A percentile compares a stretch with the other conserved stretches of the same genome.
Conservation (phyloP, 2,329 filamentous ascomycete genomes). For the Trichophyton schoenleinii region DNA sequence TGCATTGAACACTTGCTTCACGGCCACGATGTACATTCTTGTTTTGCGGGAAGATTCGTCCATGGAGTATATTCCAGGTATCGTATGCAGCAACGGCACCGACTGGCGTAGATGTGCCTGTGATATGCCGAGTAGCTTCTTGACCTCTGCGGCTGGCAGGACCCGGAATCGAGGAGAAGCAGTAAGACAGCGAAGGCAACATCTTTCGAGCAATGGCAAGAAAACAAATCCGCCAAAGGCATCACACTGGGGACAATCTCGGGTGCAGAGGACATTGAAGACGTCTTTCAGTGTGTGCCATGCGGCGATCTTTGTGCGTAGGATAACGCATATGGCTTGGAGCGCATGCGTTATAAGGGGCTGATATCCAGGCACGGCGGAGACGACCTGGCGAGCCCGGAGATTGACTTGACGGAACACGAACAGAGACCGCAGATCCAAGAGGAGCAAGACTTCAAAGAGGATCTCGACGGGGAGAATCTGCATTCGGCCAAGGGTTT, state of each 20-base stretch:
- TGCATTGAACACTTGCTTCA: not conserved
- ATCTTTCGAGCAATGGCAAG: conserved; percentile 3
- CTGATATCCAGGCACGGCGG: conserved; percentile 5
- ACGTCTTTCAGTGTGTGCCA: conserved; percentile 7
- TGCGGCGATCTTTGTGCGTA: conserved; percentile 4
- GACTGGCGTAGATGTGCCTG: not conserved
- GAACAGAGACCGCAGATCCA: conserved; percentile 7
- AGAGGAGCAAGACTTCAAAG: not conserved
- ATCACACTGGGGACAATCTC: conserved; percentile 2
- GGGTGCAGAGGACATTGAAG: conserved; percentile 2
- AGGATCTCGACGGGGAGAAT: conserved; percentile 4
- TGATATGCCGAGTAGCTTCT: not conserved
- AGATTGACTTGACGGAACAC: conserved; percentile 7
- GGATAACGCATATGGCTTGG: conserved; percentile 4
- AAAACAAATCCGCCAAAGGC: conserved; percentile 9
- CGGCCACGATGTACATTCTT: not conserved
- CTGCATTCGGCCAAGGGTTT: conserved; percentile 6
- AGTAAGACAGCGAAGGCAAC: conserved; percentile 2
- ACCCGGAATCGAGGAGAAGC: not conserved
- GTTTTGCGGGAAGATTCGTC: not conserved
- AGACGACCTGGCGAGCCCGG: conserved; percentile 2
- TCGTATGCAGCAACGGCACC: not conserved
- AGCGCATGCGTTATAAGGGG: conserved; percentile 3
- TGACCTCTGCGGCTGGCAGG: not conserved
- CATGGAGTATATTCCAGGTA: conserved; percentile 5